Conservation (phyloP, 2,329 filamentous ascomycete species). For the Fusarium sp. region DNA sequence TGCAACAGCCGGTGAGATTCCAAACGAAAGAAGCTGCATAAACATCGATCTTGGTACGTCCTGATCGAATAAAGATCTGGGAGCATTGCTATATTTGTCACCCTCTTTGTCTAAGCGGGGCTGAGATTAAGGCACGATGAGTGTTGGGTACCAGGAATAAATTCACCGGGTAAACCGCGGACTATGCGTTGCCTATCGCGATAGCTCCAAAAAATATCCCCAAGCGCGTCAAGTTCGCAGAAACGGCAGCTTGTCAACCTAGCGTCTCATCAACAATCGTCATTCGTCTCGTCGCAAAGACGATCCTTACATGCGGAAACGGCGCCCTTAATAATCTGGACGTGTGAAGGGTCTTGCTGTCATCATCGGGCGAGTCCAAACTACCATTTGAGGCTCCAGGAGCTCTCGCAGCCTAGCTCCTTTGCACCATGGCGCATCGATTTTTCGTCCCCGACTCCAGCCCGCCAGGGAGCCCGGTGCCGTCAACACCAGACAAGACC, state of each 20-base stretch:
- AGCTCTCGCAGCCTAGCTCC: slow-evolving; percentile 37
- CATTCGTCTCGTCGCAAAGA: slow-evolving; percentile 26
- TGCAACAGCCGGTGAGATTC: neutral
- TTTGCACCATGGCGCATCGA: slow-evolving; percentile 57
- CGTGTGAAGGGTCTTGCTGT: slow-evolving; percentile 17
- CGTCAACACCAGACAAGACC: slow-evolving; percentile 66
- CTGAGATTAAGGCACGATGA: neutral
- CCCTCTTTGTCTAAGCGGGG: neutral
- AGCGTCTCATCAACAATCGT: slow-evolving; percentile 33
- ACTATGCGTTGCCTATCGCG: slow-evolving; percentile 41
- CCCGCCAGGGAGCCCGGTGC: slow-evolving; percentile 60
- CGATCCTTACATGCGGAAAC: slow-evolving; percentile 31
- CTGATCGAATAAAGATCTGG: neutral
- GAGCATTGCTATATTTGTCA: slow-evolving; percentile 1
- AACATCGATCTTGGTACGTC: neutral
- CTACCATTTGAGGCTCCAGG: slow-evolving; percentile 26
- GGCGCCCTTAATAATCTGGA: slow-evolving; percentile 6
- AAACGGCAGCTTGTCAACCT: slow-evolving; percentile 36
- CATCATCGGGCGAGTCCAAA: slow-evolving; percentile 27
- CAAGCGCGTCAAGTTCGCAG: slow-evolving; percentile 42
- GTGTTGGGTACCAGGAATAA: neutral
- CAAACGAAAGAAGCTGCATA: neutral
- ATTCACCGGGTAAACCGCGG: slow-evolving; percentile 44
- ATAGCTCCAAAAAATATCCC: slow-evolving; percentile 51
- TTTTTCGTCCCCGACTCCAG: slow-evolving; percentile 63